These are phyloP conservation scores for Fusarium buxicola DNA, from an alignment of 2,329 filamentous ascomycete species.

Conservation along the genomic window DNA sequence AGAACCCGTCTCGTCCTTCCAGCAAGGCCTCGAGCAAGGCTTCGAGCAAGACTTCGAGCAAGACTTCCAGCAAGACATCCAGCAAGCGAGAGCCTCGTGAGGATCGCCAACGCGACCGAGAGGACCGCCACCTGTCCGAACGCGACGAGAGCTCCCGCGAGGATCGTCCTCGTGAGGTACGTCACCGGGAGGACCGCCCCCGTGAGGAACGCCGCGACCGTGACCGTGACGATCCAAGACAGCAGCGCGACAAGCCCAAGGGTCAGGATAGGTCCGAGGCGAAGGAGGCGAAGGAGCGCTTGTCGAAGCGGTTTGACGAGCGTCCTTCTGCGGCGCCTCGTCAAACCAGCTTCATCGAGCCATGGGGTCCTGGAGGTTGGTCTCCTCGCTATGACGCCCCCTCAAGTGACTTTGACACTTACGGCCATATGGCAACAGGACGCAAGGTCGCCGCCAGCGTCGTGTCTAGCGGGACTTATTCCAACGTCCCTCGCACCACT, in stretches of 20 bases:
- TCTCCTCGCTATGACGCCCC: slow-evolving; percentile 44
- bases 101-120: slow-evolving; percentile 41
- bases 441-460: slow-evolving; percentile 44
- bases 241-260: slow-evolving; percentile 44
- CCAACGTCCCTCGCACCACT: slow-evolving; percentile 48
- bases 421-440: slow-evolving; percentile 45
- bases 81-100: slow-evolving; percentile 44
- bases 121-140: slow-evolving; percentile 38
- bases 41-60: slow-evolving; percentile 43
- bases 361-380: slow-evolving; percentile 49
- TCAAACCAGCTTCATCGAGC: slow-evolving; percentile 51
- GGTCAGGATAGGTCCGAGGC: slow-evolving; percentile 47
- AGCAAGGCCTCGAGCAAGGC: slow-evolving; percentile 49
- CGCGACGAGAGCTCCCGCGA: slow-evolving; percentile 39
- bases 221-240: slow-evolving; percentile 42
- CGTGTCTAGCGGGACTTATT: slow-evolving; percentile 41
- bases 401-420: slow-evolving; percentile 44
- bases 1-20: slow-evolving; percentile 46
- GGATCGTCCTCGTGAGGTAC: slow-evolving; percentile 32
- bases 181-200: slow-evolving; percentile 34
- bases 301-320: slow-evolving; percentile 54
- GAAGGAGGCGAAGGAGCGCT: slow-evolving; percentile 52
- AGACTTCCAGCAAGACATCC: slow-evolving; percentile 40
- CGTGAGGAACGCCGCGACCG: slow-evolving; percentile 43
- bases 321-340: slow-evolving; percentile 44